Conservation (phyloP, 352 stramenopile genomes). For the Globisporangium solare region DNA sequence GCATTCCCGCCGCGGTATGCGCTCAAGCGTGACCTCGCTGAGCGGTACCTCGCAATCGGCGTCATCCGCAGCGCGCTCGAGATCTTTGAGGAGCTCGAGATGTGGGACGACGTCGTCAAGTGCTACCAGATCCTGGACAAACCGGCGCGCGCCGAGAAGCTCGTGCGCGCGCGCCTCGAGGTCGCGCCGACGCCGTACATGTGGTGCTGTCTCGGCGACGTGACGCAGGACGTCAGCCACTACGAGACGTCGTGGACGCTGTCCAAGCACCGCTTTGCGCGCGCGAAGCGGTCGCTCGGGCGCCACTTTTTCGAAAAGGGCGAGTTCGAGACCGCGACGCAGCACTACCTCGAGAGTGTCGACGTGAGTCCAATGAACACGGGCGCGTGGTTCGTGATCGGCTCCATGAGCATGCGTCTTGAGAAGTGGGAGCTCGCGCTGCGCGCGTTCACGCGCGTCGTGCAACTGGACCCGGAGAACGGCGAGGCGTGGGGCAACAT, state of each 20-base stretch:
- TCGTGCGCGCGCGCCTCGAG: conserved; percentile 84
- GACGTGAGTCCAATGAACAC: conserved; percentile 89
- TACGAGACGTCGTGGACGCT: conserved; percentile 92
- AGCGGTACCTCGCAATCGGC: conserved; percentile 91
- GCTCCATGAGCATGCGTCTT: conserved; percentile 87
- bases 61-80: conserved; percentile 86
- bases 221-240: conserved; percentile 86
- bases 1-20: conserved; percentile 93
- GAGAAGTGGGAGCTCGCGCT: conserved; percentile 85
- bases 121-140: conserved; percentile 93
- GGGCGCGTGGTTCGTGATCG: conserved; percentile 91
- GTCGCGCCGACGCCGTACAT: conserved; percentile 90
- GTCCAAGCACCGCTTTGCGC: conserved; percentile 88
- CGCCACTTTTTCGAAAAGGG: conserved; percentile 87
- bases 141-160: conserved; percentile 83
- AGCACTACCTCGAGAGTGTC: conserved; percentile 82
- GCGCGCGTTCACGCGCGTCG: conserved; percentile 89
- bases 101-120: conserved; percentile 96
- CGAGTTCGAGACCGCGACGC: conserved; percentile 68
- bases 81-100: conserved; percentile 93
- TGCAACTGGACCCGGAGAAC: conserved; percentile 93
- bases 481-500: conserved; percentile 95
- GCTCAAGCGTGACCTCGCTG: conserved; percentile 90
- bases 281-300: conserved; percentile 89
- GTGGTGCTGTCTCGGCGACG: conserved; percentile 91